Percentiles rank a stretch among this genome's conserved stretches.
phyloP scores from a whole-genome alignment of 768 basidiomycete species.

The Glaciozyma antarctica region DNA sequence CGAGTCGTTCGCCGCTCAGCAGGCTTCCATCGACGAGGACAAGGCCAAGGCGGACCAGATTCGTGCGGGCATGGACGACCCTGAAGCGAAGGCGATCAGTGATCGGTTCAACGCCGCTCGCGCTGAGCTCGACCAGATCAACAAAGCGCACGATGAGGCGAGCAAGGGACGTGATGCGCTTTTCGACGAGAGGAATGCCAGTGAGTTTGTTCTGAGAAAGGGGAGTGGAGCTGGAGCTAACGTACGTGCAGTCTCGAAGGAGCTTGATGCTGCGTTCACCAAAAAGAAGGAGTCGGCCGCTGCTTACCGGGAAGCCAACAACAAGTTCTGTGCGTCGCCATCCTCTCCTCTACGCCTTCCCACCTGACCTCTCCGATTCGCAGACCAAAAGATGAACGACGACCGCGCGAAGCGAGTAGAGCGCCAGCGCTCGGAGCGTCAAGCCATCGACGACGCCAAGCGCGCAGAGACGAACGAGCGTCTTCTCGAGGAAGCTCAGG shows the following conservation, averaged over 20 bases:
- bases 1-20: constrained; percentile 68
- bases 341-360: background rate
- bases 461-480: constrained; percentile 67
- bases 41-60: constrained; percentile 64
- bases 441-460: constrained; percentile 66
- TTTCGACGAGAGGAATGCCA: constrained; percentile 69
- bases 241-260: constrained; percentile 27
- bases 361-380: background rate
- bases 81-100: constrained; percentile 67
- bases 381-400: constrained; percentile 64
- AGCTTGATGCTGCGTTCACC: constrained; percentile 61
- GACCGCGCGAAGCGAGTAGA: constrained; percentile 75
- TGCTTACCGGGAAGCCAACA: constrained; percentile 69
- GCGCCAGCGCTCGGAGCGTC: constrained; percentile 61
- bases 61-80: constrained; percentile 76
- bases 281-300: constrained; percentile 65
- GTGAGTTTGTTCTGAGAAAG: constrained; percentile 45
- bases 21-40: constrained; percentile 72
- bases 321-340: constrained; percentile 54
- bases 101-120: constrained; percentile 74
- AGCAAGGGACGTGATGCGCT: constrained; percentile 71
- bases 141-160: constrained; percentile 74
- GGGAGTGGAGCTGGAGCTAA: background rate
- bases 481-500: constrained; percentile 77
- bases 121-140: constrained; percentile 72